Evolutionary conservation across 805 yeast species (phyloP).

Genomic region (Hanseniaspora thailandica): DNA sequence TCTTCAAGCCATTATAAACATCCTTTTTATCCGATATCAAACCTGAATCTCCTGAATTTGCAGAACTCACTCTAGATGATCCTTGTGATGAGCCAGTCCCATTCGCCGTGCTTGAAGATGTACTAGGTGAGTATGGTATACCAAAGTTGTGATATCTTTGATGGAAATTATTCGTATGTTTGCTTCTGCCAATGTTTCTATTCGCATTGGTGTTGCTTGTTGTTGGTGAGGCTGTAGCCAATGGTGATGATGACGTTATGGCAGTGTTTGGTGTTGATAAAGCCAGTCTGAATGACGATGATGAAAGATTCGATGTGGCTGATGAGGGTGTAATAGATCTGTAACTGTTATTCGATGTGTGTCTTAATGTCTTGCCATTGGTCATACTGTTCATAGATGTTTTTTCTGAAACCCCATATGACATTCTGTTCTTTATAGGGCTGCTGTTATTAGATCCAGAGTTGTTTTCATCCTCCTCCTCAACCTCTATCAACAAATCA

Average conservation of each 20-base stretch:
- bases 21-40: background rate
- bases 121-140: constrained; percentile 5
- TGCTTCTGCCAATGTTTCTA: background rate
- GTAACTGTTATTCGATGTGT: constrained; percentile 3
- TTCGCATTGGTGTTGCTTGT: background rate
- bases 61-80: background rate
- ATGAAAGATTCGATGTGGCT: background rate
- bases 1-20: background rate
- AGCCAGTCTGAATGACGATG: background rate
- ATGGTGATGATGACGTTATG: background rate
- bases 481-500: constrained; percentile 28
- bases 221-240: background rate
- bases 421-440: background rate
- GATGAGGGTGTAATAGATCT: constrained; percentile 13
- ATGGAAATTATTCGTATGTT: background rate
- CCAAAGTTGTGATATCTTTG: constrained; percentile 12
- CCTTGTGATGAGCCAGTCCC: background rate
- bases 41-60: background rate
- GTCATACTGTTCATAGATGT: background rate
- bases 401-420: background rate
- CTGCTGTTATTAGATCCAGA: constrained; percentile 2
- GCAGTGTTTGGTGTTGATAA: background rate
- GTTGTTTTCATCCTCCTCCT: constrained; percentile 26
- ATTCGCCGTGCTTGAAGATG: background rate
- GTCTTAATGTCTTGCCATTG: background rate